Evolutionary conservation across 192 early-diverging fungal species (phyloP).

Genomic region (Glomus cerebriforme): DNA sequence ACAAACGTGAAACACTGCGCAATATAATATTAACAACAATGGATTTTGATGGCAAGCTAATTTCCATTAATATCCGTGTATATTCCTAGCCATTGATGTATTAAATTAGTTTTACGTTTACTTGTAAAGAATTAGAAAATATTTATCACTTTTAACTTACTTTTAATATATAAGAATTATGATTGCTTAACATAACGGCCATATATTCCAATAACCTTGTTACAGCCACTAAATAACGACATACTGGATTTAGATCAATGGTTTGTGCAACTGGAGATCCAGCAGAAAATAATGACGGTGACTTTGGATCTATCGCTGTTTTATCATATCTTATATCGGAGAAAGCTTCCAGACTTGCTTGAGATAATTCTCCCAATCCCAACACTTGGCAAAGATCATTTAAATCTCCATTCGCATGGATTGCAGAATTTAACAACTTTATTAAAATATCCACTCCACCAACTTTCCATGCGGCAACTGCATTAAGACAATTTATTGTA

Average conservation of each 20-base stretch:
- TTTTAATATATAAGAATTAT: slow-evolving; percentile 41
- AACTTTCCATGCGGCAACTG: slow-evolving; percentile 42
- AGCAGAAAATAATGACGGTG: slow-evolving; percentile 32
- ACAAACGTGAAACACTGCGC: slow-evolving; percentile 37
- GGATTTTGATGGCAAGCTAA: slow-evolving; percentile 35
- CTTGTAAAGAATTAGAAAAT: not conserved
- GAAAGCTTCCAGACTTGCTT: slow-evolving; percentile 25
- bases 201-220: slow-evolving; percentile 44
- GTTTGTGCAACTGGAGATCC: slow-evolving; percentile 31
- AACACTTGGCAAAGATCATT: slow-evolving; percentile 30
- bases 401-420: slow-evolving; percentile 23
- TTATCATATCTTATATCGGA: slow-evolving; percentile 34
- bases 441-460: slow-evolving; percentile 38
- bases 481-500: slow-evolving; percentile 40
- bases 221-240: slow-evolving; percentile 39
- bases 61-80: slow-evolving; percentile 41
- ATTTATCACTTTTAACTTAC: slow-evolving; percentile 28
- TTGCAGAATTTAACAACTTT: slow-evolving; percentile 24
- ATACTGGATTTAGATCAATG: slow-evolving; percentile 25
- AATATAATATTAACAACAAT: slow-evolving; percentile 44
- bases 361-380: slow-evolving; percentile 27
- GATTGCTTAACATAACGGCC: slow-evolving; percentile 38
- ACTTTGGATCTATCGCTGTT: not conserved
- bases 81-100: slow-evolving; percentile 34
- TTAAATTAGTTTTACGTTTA: not conserved